Conservation (phyloP, 768 basidiomycete species). For the Suillus subluteus region DNA sequence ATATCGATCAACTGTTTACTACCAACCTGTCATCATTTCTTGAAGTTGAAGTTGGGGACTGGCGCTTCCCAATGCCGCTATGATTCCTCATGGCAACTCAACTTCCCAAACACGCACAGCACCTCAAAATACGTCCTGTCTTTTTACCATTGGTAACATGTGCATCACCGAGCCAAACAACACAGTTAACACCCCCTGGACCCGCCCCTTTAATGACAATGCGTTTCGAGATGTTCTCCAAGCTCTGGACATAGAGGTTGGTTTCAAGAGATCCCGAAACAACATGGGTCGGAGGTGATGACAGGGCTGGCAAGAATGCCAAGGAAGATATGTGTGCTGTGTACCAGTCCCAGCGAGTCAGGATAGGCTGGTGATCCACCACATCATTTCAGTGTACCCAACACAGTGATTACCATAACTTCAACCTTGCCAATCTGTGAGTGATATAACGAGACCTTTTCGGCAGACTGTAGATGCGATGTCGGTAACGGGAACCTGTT, state of each 20-base stretch:
- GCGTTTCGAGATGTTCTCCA: slow-evolving; percentile 59
- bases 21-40: too few species aligned
- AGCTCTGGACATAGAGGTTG: slow-evolving; percentile 86
- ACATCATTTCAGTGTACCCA: background rate
- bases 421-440: slow-evolving; percentile 2
- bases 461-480: slow-evolving; percentile 58
- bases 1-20: too few species aligned
- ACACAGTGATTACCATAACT: background rate
- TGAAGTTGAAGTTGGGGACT: too few species aligned
- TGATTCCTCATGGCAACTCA: slow-evolving; percentile 17
- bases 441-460: slow-evolving; percentile 30
- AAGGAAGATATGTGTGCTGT: slow-evolving; percentile 80
- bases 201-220: slow-evolving; percentile 85
- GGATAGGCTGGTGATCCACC: slow-evolving; percentile 46
- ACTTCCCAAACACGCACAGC: slow-evolving; percentile 78
- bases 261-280: slow-evolving; percentile 94
- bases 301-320: slow-evolving; percentile 41
- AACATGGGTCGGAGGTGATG: slow-evolving; percentile 73
- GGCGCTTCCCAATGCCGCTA: too few species aligned
- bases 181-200: slow-evolving; percentile 81
- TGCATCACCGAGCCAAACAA: slow-evolving; percentile 68
- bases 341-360: slow-evolving; percentile 87
- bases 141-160: slow-evolving; percentile 30
- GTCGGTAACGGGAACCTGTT: background rate
- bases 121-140: slow-evolving; percentile 65